These are phyloP conservation scores for Metschnikowia sp. DNA, from an alignment of 805 yeast genomes.

Conservation along the genomic window DNA sequence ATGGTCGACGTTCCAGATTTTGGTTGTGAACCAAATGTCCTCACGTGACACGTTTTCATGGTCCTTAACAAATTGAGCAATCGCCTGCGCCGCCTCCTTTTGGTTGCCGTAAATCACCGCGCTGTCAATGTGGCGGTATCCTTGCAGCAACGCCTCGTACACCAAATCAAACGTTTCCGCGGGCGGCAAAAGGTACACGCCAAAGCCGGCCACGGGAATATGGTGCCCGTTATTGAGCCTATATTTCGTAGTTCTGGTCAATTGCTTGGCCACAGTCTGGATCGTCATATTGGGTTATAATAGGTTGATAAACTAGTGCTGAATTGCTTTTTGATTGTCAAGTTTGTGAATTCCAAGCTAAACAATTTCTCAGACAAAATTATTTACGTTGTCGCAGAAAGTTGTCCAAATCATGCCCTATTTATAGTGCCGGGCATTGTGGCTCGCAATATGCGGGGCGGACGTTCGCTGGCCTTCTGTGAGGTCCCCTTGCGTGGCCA, in stretches of 20 bases:
- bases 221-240: constrained; percentile 51
- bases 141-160: constrained; percentile 54
- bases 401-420: too few species aligned
- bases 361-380: too few species aligned
- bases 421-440: too few species aligned
- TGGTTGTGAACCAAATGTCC: constrained; percentile 38
- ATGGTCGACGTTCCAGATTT: constrained; percentile 27
- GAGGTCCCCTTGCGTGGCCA: too few species aligned
- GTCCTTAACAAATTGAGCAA: constrained; percentile 48
- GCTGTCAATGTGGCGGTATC: constrained; percentile 73
- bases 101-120: constrained; percentile 72
- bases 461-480: too few species aligned
- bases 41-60: constrained; percentile 27
- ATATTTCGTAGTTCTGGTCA: constrained; percentile 33
- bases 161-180: constrained; percentile 42
- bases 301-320: too few species aligned
- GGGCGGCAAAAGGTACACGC: constrained; percentile 47
- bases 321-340: too few species aligned
- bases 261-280: constrained; percentile 32
- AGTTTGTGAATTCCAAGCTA: too few species aligned
- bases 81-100: constrained; percentile 56
- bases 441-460: too few species aligned
- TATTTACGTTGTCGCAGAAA: too few species aligned
- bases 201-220: constrained; percentile 58
- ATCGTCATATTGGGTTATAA: constrained; percentile 28